Conservation (phyloP, 768 basidiomycete species). For the Trametopsis cervina region DNA sequence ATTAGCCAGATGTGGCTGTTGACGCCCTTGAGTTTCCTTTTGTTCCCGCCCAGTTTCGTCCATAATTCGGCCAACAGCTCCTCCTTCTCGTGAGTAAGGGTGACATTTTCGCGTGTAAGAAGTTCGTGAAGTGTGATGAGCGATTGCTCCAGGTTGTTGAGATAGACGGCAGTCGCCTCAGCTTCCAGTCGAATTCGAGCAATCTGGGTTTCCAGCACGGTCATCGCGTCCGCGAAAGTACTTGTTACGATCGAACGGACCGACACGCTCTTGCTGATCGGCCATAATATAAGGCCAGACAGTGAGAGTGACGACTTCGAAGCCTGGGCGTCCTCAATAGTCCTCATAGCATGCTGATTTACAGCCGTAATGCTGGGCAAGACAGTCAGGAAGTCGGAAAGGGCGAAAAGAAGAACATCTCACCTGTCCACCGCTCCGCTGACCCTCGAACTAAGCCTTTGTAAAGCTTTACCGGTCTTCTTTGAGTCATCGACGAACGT, state of each 20-base stretch:
- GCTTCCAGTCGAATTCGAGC: slow-evolving; percentile 61
- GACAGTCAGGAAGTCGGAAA: neutral
- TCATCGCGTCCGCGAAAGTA: slow-evolving; percentile 61
- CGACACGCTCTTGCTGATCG: slow-evolving; percentile 26
- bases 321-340: slow-evolving; percentile 37
- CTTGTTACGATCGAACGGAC: slow-evolving; percentile 39
- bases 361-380: slow-evolving; percentile 57
- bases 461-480: slow-evolving; percentile 50
- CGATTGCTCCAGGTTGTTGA: slow-evolving; percentile 57
- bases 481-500: slow-evolving; percentile 58
- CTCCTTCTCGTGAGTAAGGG: slow-evolving; percentile 36
- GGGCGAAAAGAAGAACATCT: slow-evolving; percentile 16
- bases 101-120: slow-evolving; percentile 48
- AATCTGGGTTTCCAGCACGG: slow-evolving; percentile 44
- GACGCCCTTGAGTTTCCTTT: slow-evolving; percentile 38
- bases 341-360: slow-evolving; percentile 61
- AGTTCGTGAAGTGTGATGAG: slow-evolving; percentile 52
- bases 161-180: slow-evolving; percentile 44
- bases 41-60: slow-evolving; percentile 64
- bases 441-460: slow-evolving; percentile 59
- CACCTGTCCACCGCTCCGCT: slow-evolving; percentile 70
- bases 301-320: slow-evolving; percentile 20
- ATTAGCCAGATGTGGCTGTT: slow-evolving; percentile 48
- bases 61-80: slow-evolving; percentile 62
- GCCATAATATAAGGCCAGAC: slow-evolving; percentile 16